A percentile compares a stretch with the other conserved stretches of the same genome.
These are phyloP conservation scores for Hyaloperonospora brassicae DNA, from an alignment of 352 stramenopile genomes.

Conservation along the genomic window DNA sequence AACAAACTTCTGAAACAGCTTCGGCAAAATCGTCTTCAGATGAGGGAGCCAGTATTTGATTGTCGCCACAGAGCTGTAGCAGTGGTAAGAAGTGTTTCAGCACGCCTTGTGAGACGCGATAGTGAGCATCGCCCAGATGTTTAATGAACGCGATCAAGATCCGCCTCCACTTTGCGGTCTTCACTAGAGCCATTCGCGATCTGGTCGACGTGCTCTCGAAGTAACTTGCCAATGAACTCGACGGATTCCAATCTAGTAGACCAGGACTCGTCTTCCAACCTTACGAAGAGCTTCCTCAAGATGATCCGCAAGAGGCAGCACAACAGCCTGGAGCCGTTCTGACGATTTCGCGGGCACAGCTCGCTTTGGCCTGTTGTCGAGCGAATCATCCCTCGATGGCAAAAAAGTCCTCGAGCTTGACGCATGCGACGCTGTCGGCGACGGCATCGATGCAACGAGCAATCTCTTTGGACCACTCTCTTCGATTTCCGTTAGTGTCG, in stretches of 20 bases:
- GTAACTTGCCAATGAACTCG: constrained; percentile 32
- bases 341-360: constrained; percentile 8
- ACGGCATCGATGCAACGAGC: constrained; percentile 7
- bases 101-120: constrained; percentile 64
- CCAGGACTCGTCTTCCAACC: constrained; percentile 52
- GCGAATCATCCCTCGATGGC: constrained; percentile 9
- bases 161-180: constrained; percentile 46
- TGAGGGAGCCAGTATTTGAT: constrained; percentile 38
- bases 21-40: constrained; percentile 51
- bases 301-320: constrained; percentile 21
- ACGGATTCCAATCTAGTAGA: constrained; percentile 57
- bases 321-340: constrained; percentile 10
- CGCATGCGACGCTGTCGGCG: constrained; percentile 22
- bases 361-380: constrained; percentile 15
- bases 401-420: constrained; percentile 22
- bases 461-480: constrained; percentile 11
- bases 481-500: constrained; percentile 17
- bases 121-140: constrained; percentile 62
- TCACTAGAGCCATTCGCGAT: background rate
- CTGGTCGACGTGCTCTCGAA: constrained; percentile 18
- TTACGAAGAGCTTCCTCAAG: constrained; percentile 45
- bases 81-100: constrained; percentile 49
- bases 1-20: constrained; percentile 68
- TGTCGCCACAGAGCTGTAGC: constrained; percentile 32
- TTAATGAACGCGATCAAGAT: constrained; percentile 49